Base-by-base conservation (phyloP, 345 rosid genomes). In the Stellera chamaejasme region DNA sequence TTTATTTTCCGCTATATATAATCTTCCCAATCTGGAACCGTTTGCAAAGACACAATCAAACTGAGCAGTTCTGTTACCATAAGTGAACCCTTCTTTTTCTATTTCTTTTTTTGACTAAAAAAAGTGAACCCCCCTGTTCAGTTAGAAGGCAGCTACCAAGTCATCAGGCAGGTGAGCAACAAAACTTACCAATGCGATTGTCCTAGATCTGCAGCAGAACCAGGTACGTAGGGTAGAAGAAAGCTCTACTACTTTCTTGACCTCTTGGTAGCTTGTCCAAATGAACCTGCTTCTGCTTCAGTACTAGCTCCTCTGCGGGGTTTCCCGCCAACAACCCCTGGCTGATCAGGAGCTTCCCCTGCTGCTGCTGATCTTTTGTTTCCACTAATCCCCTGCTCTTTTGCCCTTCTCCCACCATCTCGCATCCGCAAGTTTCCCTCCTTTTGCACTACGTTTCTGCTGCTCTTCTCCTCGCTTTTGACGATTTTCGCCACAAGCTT, bases 251-350 rank as follows among this genome's bases (percentile, higher is more conserved):
- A 70, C 69, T 69, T 80, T 65, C 72, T 77, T 39, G 71, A 49
- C 28, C 80, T 82, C 58, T 74, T 80, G 67, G 71, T 80, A 11
- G 69, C 66, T 12, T 43, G 63, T 64, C 71, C 27, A 43, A 59
- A 59, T 60, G 71, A 55, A 56, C 62, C 72, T 32, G 61, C 61
- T 43, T 61, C 76, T 19, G 55, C 66, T 71, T 73, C 77, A 48
- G 42, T 50, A 19, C 39, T 32, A 48, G 50, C 58, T 72, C 65
- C 82, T 63, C 61, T 69, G 15, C 54, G 69, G 25, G 68, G 63
- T 45, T 74, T 78, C 32, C 54, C 52, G 0, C 62, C 23, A 44
- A 11, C 32, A 2, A 26, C 19, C 0, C 50, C 45, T 3, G 45
- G 12, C 4, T 52, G 55, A 41, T 71, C 42, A 16, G 63, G 50